Evolutionary conservation across 1,284 basidiomycete species (phyloP).

Genomic region (Ustilago sp.): DNA sequence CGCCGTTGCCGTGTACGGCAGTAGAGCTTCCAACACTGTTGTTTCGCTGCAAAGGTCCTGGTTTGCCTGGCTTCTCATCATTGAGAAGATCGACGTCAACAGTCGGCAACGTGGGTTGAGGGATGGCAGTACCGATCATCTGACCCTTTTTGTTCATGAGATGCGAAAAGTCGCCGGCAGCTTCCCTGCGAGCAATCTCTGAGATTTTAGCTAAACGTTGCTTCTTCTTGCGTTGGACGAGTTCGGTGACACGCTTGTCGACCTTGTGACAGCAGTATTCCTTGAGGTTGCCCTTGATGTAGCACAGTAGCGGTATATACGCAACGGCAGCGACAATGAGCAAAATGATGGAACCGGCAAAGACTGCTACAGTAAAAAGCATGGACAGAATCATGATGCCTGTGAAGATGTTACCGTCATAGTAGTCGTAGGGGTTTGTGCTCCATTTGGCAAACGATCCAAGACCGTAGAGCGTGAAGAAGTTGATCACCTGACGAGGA

Average conservation of each 20-base stretch:
- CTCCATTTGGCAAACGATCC: slow-evolving; percentile 81
- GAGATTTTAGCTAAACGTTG: slow-evolving; percentile 85
- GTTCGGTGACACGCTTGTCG: slow-evolving; percentile 92
- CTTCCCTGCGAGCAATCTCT: slow-evolving; percentile 88
- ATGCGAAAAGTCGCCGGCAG: slow-evolving; percentile 86
- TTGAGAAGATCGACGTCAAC: slow-evolving; percentile 84
- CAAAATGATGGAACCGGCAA: slow-evolving; percentile 83
- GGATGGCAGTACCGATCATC: slow-evolving; percentile 81
- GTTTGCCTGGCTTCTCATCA: slow-evolving; percentile 72
- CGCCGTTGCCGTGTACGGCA: slow-evolving; percentile 28
- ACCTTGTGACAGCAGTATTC: slow-evolving; percentile 99
- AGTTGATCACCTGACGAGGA: slow-evolving; percentile 98
- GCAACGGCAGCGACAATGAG: slow-evolving; percentile 85
- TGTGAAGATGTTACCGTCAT: slow-evolving; percentile 76
- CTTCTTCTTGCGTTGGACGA: slow-evolving; percentile 91
- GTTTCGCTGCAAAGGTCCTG: slow-evolving; percentile 29
- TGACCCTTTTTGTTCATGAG: slow-evolving; percentile 93
- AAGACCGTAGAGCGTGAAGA: slow-evolving; percentile 89
- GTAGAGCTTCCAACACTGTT: slow-evolving; percentile 46
- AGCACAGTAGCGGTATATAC: slow-evolving; percentile 91
- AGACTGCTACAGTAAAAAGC: slow-evolving; percentile 89
- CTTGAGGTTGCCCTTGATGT: slow-evolving; percentile 94
- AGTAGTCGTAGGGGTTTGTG: slow-evolving; percentile 76
- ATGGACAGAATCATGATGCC: slow-evolving; percentile 87
- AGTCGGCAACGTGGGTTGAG: slow-evolving; percentile 95